A percentile compares a stretch with the other conserved stretches of the same genome.
phyloP scores from a whole-genome alignment of 208 protist genomes.

The Paratrypanosoma confusum region DNA sequence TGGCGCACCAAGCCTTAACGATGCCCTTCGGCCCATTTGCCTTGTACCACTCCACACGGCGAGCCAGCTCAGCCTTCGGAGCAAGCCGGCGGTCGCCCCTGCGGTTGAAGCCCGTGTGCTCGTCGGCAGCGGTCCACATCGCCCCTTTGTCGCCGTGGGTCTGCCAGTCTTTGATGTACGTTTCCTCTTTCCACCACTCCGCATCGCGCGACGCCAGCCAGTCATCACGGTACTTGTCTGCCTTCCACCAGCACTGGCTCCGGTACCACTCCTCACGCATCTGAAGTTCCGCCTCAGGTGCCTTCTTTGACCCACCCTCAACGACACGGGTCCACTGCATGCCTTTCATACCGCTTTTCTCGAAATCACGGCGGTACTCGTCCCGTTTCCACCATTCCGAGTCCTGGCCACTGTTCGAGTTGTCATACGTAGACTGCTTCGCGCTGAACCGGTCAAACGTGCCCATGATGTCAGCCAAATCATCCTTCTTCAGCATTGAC shows the following conservation, averaged over 20 bases:
- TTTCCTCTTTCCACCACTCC: slow-evolving; percentile 30
- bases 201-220: slow-evolving; percentile 17
- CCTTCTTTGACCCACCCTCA: slow-evolving; percentile 15
- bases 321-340: slow-evolving; percentile 19
- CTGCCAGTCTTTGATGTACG: slow-evolving; percentile 23
- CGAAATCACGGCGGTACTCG: slow-evolving; percentile 21
- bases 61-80: slow-evolving; percentile 9
- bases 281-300: slow-evolving; percentile 17
- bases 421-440: slow-evolving; percentile 21
- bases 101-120: slow-evolving; percentile 17
- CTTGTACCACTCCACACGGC: slow-evolving; percentile 24
- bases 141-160: slow-evolving; percentile 15
- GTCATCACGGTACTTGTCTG: slow-evolving; percentile 15
- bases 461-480: slow-evolving; percentile 18
- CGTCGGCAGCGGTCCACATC: slow-evolving; percentile 27
- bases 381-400: slow-evolving; percentile 27
- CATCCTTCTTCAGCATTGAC: slow-evolving; percentile 8
- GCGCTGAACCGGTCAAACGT: slow-evolving; percentile 20
- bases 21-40: slow-evolving; percentile 23
- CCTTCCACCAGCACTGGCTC: slow-evolving; percentile 24
- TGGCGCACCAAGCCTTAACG: slow-evolving; percentile 23
- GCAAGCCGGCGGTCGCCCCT: slow-evolving; percentile 13
- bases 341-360: slow-evolving; percentile 19
- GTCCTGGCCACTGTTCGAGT: slow-evolving; percentile 20
- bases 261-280: slow-evolving; percentile 26